A percentile compares a stretch with the other conserved stretches of the same genome.
phyloP scores from a whole-genome alignment of 352 stramenopile genomes.

The Globisporangium splendens region DNA sequence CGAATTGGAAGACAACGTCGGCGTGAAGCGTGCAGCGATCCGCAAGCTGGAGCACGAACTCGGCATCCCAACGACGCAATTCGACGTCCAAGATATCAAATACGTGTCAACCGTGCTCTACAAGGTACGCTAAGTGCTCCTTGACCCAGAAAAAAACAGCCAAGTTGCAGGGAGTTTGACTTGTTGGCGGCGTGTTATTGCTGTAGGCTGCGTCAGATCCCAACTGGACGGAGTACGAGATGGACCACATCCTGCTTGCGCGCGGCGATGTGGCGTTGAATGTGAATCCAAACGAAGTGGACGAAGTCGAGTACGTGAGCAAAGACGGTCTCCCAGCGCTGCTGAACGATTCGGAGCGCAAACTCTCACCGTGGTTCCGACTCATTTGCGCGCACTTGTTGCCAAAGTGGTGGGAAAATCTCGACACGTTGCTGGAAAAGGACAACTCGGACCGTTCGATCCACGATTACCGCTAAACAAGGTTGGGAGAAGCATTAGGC shows the following conservation, averaged over 20 bases:
- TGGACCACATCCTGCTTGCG: slow-evolving; percentile 97
- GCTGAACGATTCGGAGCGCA: slow-evolving; percentile 47
- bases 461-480: slow-evolving; percentile 50
- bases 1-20: slow-evolving; percentile 79
- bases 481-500: no score
- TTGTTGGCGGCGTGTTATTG: not conserved
- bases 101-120: slow-evolving; percentile 98
- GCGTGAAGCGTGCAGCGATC: slow-evolving; percentile 93
- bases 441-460: slow-evolving; percentile 51
- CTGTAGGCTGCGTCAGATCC: slow-evolving; percentile 62
- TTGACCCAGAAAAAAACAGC: no score
- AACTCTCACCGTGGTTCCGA: slow-evolving; percentile 84
- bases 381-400: slow-evolving; percentile 70
- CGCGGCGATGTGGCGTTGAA: slow-evolving; percentile 77
- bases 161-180: no score
- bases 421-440: slow-evolving; percentile 54
- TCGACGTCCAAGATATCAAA: slow-evolving; percentile 88
- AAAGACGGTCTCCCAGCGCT: slow-evolving; percentile 49
- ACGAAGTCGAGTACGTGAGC: slow-evolving; percentile 87
- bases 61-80: slow-evolving; percentile 87
- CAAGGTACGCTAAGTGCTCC: slow-evolving; percentile 78
- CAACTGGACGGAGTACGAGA: slow-evolving; percentile 98
- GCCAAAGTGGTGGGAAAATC: slow-evolving; percentile 68
- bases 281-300: slow-evolving; percentile 94
- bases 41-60: slow-evolving; percentile 99